Evolutionary conservation across 2,329 filamentous ascomycete genomes (phyloP), one percentile per base, ranked within the genome.

Genomic region (Apiospora sp.): DNA sequence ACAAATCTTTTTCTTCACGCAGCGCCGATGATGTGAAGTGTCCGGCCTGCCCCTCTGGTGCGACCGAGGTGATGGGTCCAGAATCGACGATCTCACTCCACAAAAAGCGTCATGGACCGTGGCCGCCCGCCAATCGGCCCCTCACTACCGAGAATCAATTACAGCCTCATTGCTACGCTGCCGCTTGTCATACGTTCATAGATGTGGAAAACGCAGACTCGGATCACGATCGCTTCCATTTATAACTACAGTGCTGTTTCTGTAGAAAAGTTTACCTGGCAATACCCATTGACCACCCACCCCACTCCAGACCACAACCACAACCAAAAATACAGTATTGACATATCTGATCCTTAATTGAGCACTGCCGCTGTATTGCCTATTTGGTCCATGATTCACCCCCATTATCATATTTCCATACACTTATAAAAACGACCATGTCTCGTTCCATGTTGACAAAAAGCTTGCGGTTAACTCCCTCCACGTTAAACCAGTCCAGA

Each of bases 361-460:
- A 16, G 14, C 5, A 46, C 43, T 44, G 44, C 16, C 14, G 14
- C 14, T 16, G 14, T 46, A 46, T 46, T 46, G 1, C 12, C 1
- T 46, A 5, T 16, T 22, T 6, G 46, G 16, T 22, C 46, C 46
- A 48, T 48, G 22, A 22, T 48, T 48, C 0, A 22, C 19, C 0
- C 16, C 46, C 46, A 6, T 48, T 22, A 19, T 48, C 46, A 7
- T 48, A 5, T 22, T 48, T 22, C 22, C 46, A 22, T 19, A 22
- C 46, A 48, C 1, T 7, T 48, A 48, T 22, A 48, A 22, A 7
- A 48, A 2, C 46, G 19, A 73, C 54, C 46, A 77, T 75, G 75
- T 75, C 74, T 70, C 74, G 73, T n/a, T 73, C 69, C 22, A 4
- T 74, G 67, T 71, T 75, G 13, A 73, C 71, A 10, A 74, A 51